Evolutionary conservation across 129 eudicot species (phyloP).

Genomic region (Dittrichia graveolens): DNA sequence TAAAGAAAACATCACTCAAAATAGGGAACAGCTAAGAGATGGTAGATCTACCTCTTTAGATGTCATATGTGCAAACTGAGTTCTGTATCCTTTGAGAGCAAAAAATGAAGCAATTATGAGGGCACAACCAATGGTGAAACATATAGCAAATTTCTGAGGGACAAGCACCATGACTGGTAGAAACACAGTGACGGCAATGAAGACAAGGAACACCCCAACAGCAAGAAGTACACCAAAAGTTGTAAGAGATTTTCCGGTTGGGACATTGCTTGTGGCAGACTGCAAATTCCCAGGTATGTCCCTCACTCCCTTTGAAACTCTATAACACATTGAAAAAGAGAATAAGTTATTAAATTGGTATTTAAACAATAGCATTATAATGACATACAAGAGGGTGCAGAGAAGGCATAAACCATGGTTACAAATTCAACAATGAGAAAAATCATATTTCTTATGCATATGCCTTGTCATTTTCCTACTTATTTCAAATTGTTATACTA

Average conservation of each 20-base stretch:
- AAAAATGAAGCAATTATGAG: slow-evolving; percentile 87
- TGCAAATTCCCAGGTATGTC: slow-evolving; percentile 83
- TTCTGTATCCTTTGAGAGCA: slow-evolving; percentile 88
- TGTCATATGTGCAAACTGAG: slow-evolving; percentile 88
- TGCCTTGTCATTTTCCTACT: not conserved
- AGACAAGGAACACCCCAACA: slow-evolving; percentile 80
- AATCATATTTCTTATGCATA: not conserved
- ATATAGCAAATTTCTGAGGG: slow-evolving; percentile 92
- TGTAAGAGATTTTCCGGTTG: slow-evolving; percentile 71
- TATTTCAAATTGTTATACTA: not conserved
- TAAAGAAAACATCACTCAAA: not conserved
- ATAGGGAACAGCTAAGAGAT: not conserved
- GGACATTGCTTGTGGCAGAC: slow-evolving; percentile 77
- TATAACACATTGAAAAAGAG: slow-evolving; percentile 26
- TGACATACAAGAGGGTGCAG: slow-evolving; percentile 16
- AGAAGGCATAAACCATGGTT: slow-evolving; percentile 9
- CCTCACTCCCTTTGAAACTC: slow-evolving; percentile 88
- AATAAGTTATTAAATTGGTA: not conserved
- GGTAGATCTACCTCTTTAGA: slow-evolving; percentile 78
- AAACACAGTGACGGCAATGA: slow-evolving; percentile 86
- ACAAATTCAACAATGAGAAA: slow-evolving; percentile 7
- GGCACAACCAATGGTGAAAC: slow-evolving; percentile 84
- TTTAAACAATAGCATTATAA: not conserved
- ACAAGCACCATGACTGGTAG: slow-evolving; percentile 96
- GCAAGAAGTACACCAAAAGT: slow-evolving; percentile 79